A percentile compares a stretch with the other conserved stretches of the same genome.
Evolutionary conservation across 495 filamentous ascomycete species (phyloP).

Genomic region (Annulohypoxylon moriforme): DNA sequence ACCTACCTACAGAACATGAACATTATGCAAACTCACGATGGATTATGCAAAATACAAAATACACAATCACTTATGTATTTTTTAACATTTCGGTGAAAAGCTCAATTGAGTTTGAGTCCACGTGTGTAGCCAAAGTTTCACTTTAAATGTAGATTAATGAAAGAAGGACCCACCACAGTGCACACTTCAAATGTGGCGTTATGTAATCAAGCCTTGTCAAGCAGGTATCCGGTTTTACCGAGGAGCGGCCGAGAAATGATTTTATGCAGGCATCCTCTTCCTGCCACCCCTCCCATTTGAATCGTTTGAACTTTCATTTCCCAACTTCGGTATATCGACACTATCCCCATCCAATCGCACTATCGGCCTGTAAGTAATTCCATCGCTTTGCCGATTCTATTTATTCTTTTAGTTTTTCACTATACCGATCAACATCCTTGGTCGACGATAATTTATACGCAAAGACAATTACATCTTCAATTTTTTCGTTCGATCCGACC

Average conservation of each 20-base stretch:
- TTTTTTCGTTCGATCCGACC: slow-evolving; percentile 13
- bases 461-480: slow-evolving; percentile 4
- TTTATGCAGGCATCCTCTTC: slow-evolving; percentile 29
- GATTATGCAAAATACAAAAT: not conserved
- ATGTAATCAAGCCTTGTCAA: not conserved
- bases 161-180: too few species aligned
- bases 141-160: not conserved
- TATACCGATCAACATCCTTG: slow-evolving; percentile 3
- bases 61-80: not conserved
- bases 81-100: not conserved
- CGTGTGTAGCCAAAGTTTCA: not conserved
- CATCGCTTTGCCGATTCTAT: not conserved
- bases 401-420: not conserved
- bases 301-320: slow-evolving; percentile 13
- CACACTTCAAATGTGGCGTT: too few species aligned
- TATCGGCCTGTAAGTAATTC: slow-evolving; percentile 16
- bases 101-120: not conserved
- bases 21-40: too few species aligned
- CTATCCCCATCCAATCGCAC: slow-evolving; percentile 14
- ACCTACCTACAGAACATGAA: not conserved
- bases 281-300: slow-evolving; percentile 37
- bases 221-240: slow-evolving; percentile 23
- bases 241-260: slow-evolving; percentile 14
- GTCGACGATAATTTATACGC: not conserved
- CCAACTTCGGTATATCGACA: slow-evolving; percentile 17